A percentile compares a stretch with the other conserved stretches of the same genome.
phyloP scores from a whole-genome alignment of 176 grass and related monocot genomes.

The Microstegium vimineum region DNA sequence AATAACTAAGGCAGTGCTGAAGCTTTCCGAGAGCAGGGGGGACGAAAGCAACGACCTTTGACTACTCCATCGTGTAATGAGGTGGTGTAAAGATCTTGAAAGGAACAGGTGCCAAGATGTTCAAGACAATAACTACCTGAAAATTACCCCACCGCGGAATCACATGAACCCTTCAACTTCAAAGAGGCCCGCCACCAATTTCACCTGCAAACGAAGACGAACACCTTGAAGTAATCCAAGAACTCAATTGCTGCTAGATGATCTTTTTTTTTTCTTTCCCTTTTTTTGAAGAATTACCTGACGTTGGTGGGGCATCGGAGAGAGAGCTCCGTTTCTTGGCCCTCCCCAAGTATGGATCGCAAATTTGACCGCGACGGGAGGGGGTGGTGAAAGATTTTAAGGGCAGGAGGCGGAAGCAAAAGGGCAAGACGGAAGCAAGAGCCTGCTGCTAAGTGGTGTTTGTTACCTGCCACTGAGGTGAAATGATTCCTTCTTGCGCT shows the following conservation, averaged over 20 bases:
- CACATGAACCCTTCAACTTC: slow-evolving; percentile 18
- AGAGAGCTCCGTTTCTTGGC: slow-evolving; percentile 16
- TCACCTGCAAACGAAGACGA: slow-evolving; percentile 14
- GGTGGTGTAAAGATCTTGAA: slow-evolving; percentile 51
- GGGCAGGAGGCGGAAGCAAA: slow-evolving; percentile 39
- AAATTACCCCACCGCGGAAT: slow-evolving; percentile 47
- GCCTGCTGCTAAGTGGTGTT: slow-evolving; percentile 21
- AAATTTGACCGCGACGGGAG: slow-evolving; percentile 41
- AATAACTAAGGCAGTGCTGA: slow-evolving; percentile 43
- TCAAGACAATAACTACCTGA: slow-evolving; percentile 26
- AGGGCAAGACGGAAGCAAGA: slow-evolving; percentile 9
- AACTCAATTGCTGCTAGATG: slow-evolving; percentile 4
- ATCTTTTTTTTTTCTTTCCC: background rate
- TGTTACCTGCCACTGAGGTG: slow-evolving; percentile 59
- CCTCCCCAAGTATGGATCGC: slow-evolving; percentile 22
- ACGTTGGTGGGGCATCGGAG: slow-evolving; percentile 1
- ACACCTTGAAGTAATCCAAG: slow-evolving; percentile 12
- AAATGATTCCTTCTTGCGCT: slow-evolving; percentile 54
- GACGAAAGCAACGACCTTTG: slow-evolving; percentile 62
- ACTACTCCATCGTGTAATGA: slow-evolving; percentile 44
- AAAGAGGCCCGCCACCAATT: background rate
- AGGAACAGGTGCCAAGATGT: slow-evolving; percentile 41
- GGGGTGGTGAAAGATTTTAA: slow-evolving; percentile 41
- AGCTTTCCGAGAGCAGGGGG: slow-evolving; percentile 38
- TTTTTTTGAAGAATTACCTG: slow-evolving; percentile 31